These are phyloP conservation scores for Tetracladium setigerum DNA, from an alignment of 495 filamentous ascomycete species.

Conservation along the genomic window DNA sequence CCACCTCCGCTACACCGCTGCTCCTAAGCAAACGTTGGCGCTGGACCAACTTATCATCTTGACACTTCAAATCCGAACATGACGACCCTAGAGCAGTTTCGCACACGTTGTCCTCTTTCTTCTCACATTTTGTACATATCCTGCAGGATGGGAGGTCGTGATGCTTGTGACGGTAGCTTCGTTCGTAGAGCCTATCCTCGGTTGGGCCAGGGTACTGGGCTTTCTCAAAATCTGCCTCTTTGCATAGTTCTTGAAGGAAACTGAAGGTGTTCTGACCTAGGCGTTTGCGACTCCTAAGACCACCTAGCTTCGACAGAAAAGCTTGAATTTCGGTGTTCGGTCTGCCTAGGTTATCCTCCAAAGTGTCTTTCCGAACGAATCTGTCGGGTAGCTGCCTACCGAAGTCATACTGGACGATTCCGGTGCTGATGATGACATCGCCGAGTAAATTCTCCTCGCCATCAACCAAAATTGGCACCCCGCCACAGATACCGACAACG, in stretches of 20 bases:
- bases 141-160: constrained; percentile 4
- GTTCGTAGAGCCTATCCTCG: constrained; percentile 23
- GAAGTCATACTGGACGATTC: constrained; percentile 32
- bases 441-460: constrained; percentile 29
- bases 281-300: constrained; percentile 3
- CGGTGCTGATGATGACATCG: constrained; percentile 37
- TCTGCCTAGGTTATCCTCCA: constrained; percentile 24
- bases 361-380: constrained; percentile 21
- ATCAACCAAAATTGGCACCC: constrained; percentile 19
- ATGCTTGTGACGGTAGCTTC: constrained; percentile 29
- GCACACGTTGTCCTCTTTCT: constrained; percentile 11
- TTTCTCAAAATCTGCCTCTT: constrained; percentile 1
- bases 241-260: constrained; percentile 13
- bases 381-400: constrained; percentile 26
- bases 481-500: constrained; percentile 39
- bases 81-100: constrained; percentile 7
- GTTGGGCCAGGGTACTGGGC: constrained; percentile 20
- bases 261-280: constrained; percentile 11
- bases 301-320: constrained; percentile 20
- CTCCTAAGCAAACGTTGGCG: too few relatives aligned
- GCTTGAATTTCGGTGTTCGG: constrained; percentile 26
- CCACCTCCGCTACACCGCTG: too few relatives aligned
- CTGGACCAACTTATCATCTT: too few relatives aligned
- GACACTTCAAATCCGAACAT: too few relatives aligned
- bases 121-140: constrained; percentile 6